These are phyloP conservation scores for Sporothrix luriei DNA, from an alignment of 2,329 filamentous ascomycete species.

Conservation along the genomic window DNA sequence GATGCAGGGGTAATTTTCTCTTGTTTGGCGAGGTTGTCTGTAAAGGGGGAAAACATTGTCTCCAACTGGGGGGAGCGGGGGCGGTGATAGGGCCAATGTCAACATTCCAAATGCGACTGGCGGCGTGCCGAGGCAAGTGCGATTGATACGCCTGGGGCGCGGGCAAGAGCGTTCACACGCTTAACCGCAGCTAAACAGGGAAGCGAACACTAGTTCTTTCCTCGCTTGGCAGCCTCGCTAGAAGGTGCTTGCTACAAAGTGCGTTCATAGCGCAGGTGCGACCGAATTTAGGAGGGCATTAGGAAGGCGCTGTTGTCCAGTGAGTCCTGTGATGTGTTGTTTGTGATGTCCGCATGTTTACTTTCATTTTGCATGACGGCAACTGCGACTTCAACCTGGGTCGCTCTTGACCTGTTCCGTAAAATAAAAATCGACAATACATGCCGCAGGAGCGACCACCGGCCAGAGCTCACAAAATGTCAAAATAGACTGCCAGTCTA, in stretches of 20 bases:
- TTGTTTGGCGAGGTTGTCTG: conserved; percentile 9
- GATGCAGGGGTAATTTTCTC: background rate
- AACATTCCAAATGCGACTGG: conserved; percentile 25
- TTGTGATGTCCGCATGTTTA: background rate
- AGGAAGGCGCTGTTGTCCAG: conserved; percentile 3
- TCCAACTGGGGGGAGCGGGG: too few relatives aligned
- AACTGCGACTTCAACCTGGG: background rate
- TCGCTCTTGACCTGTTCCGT: too few relatives aligned
- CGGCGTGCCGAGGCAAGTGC: conserved; percentile 29
- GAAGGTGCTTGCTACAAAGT: background rate
- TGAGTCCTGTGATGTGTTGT: background rate
- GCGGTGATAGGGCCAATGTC: background rate
- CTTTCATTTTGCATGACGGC: background rate
- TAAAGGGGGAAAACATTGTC: background rate
- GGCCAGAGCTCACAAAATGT: background rate
- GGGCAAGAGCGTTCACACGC: conserved; percentile 4
- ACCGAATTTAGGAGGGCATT: background rate
- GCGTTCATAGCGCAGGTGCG: background rate
- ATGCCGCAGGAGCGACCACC: background rate
- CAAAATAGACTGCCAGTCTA: background rate
- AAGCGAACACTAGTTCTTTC: conserved; percentile 2
- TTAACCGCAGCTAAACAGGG: conserved; percentile 1
- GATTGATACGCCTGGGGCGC: conserved; percentile 39
- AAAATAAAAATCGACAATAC: too few relatives aligned
- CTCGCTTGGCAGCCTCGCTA: background rate